phyloP scores from a whole-genome alignment of 805 yeast genomes.

The Saturnispora sanitii region DNA sequence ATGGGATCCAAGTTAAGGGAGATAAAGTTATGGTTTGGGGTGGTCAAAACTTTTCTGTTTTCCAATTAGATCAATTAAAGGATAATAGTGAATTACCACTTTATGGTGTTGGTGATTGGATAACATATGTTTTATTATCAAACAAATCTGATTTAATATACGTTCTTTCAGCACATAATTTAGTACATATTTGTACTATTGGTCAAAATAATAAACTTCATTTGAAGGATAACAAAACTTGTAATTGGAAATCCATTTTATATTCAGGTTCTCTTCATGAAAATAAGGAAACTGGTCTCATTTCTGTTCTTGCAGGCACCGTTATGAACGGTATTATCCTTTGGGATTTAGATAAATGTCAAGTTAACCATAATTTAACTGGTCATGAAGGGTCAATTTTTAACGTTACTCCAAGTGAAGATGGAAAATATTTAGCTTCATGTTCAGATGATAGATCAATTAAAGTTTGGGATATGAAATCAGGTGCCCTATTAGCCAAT shows the following conservation, averaged over 20 bases:
- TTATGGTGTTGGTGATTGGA: conserved; percentile 67
- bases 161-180: conserved; percentile 74
- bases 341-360: conserved; percentile 48
- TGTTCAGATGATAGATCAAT: conserved; percentile 95
- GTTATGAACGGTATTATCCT: conserved; percentile 80
- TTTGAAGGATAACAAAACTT: conserved; percentile 30
- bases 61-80: conserved; percentile 26
- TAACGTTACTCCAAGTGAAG: conserved; percentile 53
- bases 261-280: conserved; percentile 75
- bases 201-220: conserved; percentile 17
- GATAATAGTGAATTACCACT: conserved; percentile 27
- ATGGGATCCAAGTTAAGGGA: conserved; percentile 45
- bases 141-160: conserved; percentile 29
- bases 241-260: conserved; percentile 69
- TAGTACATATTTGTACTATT: conserved; percentile 32
- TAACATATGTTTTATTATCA: conserved; percentile 48
- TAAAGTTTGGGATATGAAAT: conserved; percentile 53
- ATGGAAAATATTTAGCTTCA: conserved; percentile 50
- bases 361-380: conserved; percentile 44
- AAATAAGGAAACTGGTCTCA: conserved; percentile 26
- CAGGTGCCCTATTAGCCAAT: conserved; percentile 53
- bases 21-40: conserved; percentile 42
- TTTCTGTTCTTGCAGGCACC: conserved; percentile 78
- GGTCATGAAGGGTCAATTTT: conserved; percentile 92
- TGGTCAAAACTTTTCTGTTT: conserved; percentile 53